Conservation (phyloP, 2,329 filamentous ascomycete species). For the Cercospora janseana region DNA sequence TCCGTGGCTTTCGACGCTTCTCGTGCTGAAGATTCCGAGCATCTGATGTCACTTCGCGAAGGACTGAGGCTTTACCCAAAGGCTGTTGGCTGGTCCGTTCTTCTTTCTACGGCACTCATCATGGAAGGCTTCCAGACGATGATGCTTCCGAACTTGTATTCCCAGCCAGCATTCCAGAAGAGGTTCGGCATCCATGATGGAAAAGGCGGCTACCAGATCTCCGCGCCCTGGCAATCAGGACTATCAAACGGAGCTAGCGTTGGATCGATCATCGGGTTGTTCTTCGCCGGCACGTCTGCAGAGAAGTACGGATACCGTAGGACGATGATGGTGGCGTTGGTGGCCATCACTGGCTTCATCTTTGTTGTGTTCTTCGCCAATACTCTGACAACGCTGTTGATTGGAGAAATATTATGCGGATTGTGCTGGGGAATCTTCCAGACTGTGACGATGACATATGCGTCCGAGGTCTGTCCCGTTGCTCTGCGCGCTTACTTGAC, state of each 20-base stretch:
- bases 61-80: slow-evolving; percentile 37
- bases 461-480: slow-evolving; percentile 62
- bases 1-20: slow-evolving; percentile 32
- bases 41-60: slow-evolving; percentile 38
- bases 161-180: slow-evolving; percentile 33
- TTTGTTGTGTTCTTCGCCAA: slow-evolving; percentile 46
- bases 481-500: slow-evolving; percentile 58
- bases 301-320: slow-evolving; percentile 48
- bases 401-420: slow-evolving; percentile 39
- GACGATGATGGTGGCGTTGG: slow-evolving; percentile 60
- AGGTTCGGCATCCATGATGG: slow-evolving; percentile 44
- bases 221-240: slow-evolving; percentile 58
- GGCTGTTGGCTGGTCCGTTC: slow-evolving; percentile 41
- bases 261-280: slow-evolving; percentile 65
- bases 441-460: slow-evolving; percentile 56
- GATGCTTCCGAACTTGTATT: slow-evolving; percentile 39
- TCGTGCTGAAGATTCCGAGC: slow-evolving; percentile 35
- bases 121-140: slow-evolving; percentile 46
- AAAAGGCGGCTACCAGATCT: slow-evolving; percentile 48
- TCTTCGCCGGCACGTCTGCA: slow-evolving; percentile 64
- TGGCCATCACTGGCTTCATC: slow-evolving; percentile 57
- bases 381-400: slow-evolving; percentile 33
- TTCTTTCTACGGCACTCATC: slow-evolving; percentile 40
- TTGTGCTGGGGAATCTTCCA: slow-evolving; percentile 37
- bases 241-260: slow-evolving; percentile 56